Base-by-base conservation (phyloP, 768 basidiomycete species). In the Tylopilus rubrobrunneus region DNA sequence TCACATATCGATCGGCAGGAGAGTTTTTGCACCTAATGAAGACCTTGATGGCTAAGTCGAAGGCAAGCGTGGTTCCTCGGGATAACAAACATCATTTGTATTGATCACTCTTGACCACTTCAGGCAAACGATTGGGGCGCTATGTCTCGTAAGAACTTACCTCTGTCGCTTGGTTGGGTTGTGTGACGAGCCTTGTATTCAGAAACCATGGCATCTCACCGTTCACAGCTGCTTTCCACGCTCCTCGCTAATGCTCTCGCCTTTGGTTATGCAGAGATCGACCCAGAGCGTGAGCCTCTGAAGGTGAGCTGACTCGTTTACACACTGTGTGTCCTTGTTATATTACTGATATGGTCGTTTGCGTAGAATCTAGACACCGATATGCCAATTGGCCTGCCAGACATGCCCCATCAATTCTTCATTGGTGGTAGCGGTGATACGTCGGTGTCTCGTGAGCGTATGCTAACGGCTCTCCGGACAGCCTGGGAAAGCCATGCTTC, bases 31-130 rank as follows among this genome's bases (percentile, higher is more conserved):
- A 78, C 37, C 71, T 76, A 2, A 68, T 86, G 62, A 85, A 85
- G 63, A 81, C 81, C 0, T 56, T 85, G 42, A 85, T 85, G 84
- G 84, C 84, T 21, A 86, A 85, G 54, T 60, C 86, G 39, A 85
- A 85, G 75, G 84, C 80, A 46, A 55, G 51, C 10, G 36, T 49
- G 2, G 0, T 50, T 17, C 7, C 3, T 48, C 4, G 7, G 14
- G 17, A 17, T 10, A 19, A 17, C 10, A 0, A 1, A n/a, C n/a
- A n/a, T n/a, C n/a, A n/a, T n/a, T n/a, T n/a, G n/a, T n/a, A n/a
- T 21, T 37, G 7, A 43, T 58, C 21, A 48, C 27, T 43, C 7
- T 5, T 15, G 17, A 23, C 46, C 12, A 15, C 41, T 46, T 44
- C 11, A 52, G 83, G 76, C 79, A 3, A 83, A 83, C 34, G 84